Evolutionary conservation across 2,329 filamentous ascomycete genomes (phyloP), one percentile per base, ranked within the genome.

Genomic region (Neonectria faginata): DNA sequence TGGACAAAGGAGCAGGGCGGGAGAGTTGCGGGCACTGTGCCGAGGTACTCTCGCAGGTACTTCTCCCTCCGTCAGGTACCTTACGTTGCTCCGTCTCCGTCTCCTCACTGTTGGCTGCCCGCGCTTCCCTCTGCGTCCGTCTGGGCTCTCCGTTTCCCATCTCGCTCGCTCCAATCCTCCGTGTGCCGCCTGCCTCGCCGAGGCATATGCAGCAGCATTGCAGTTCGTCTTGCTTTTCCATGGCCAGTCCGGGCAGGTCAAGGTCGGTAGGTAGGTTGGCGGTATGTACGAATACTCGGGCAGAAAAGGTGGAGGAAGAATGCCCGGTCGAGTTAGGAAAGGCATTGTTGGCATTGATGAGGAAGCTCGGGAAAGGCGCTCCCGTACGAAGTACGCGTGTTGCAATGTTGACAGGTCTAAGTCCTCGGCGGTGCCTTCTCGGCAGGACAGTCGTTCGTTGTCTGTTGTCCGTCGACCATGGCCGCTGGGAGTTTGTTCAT

Each of bases 391-490:
- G 18, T 18, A 18, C n/a, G 27, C 42, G 48, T 27, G 57, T 45
- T 60, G 20, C 58, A 45, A 44, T 22, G 54, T 58, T 53, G 55
- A 62, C 54, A 53, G 57, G 41, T 54, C 48, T 39, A 48, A 62
- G 56, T 58, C 54, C 41, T 54, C 44, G 27, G 59, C 41, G 42
- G 44, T 61, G 41, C 48, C 48, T 39, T 53, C 16, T 54, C 55
- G 31, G 41, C 29, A 48, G 58, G 50, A 62, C 55, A 56, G 56
- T 70, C 64, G 58, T 67, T 53, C 58, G 67, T 73, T 70, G 63
- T 63, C 64, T 63, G 59, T 66, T 69, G 65, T 63, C 64, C 61
- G 59, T 66, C 67, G 64, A 65, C 51, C 67, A 62, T 48, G 22
- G 60, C 58, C 57, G 50, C 55, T 52, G 57, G 54, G 60, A 31